Evolutionary conservation across 768 basidiomycete species (phyloP).

Genomic region (Rhodosporidiobolus odoratus): DNA sequence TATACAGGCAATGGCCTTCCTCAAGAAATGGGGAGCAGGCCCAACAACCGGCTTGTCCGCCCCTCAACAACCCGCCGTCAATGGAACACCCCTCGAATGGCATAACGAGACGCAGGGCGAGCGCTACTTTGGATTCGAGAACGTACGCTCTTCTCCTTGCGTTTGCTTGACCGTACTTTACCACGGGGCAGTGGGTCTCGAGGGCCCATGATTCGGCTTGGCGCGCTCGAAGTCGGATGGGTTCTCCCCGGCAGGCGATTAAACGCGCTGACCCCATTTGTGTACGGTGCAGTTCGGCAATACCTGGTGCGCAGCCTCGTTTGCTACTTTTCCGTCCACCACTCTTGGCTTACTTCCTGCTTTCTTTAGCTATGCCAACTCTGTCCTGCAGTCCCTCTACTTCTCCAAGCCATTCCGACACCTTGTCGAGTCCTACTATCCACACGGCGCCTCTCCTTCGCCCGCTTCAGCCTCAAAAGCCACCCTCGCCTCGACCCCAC

Average conservation of each 20-base stretch:
- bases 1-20: neutral
- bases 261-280: neutral
- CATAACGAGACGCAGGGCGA: constrained; percentile 39
- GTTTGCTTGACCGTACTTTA: too few species aligned
- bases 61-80: neutral
- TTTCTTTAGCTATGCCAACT: constrained; percentile 75
- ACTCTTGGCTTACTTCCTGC: neutral
- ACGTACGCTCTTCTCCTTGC: constrained; percentile 58
- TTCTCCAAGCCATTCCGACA: constrained; percentile 90
- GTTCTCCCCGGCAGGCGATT: constrained; percentile 1
- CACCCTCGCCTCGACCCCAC: neutral
- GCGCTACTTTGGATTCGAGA: constrained; percentile 79
- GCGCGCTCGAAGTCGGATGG: too few species aligned
- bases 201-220: too few species aligned
- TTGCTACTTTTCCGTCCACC: neutral
- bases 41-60: too few species aligned
- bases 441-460: neutral
- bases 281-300: constrained; percentile 77
- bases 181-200: too few species aligned
- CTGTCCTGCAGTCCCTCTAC: constrained; percentile 94
- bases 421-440: constrained; percentile 56
- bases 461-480: neutral
- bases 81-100: constrained; percentile 16
- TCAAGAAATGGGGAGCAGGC: constrained; percentile 3
- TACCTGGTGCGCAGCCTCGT: constrained; percentile 63